A percentile compares a stretch with the other conserved stretches of the same genome.
These are phyloP conservation scores for Chloranthus sessilifolius DNA, from an alignment of 164 flowering plant genomes.

Conservation along the genomic window DNA sequence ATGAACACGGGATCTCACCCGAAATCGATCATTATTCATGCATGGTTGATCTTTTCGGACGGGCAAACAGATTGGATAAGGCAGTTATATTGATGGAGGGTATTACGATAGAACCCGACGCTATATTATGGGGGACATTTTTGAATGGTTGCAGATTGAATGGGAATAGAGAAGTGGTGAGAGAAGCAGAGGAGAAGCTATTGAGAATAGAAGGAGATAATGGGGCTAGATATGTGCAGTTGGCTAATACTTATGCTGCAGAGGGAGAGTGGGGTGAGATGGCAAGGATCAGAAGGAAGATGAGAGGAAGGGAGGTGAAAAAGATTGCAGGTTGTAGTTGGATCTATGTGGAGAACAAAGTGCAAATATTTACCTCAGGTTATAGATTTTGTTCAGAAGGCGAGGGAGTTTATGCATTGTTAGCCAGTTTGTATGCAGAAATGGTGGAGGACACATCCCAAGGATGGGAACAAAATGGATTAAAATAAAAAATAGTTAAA, in stretches of 20 bases:
- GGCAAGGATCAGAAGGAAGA: slow-evolving; percentile 68
- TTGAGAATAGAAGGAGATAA: slow-evolving; percentile 40
- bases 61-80: slow-evolving; percentile 51
- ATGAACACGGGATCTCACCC: slow-evolving; percentile 44
- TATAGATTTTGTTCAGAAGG: slow-evolving; percentile 41
- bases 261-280: slow-evolving; percentile 69
- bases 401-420: slow-evolving; percentile 43
- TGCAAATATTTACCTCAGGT: slow-evolving; percentile 54
- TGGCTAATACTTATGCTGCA: slow-evolving; percentile 82
- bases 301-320: slow-evolving; percentile 58
- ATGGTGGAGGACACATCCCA: slow-evolving; percentile 11
- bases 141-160: slow-evolving; percentile 59
- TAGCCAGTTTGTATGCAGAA: slow-evolving; percentile 37
- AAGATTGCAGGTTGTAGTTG: slow-evolving; percentile 83
- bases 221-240: slow-evolving; percentile 73
- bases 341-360: slow-evolving; percentile 45
- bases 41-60: slow-evolving; percentile 79
- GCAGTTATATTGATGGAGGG: slow-evolving; percentile 42
- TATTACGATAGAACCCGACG: slow-evolving; percentile 48
- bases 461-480: background rate
- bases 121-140: slow-evolving; percentile 53
- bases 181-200: slow-evolving; percentile 46
- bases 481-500: too few relatives aligned
- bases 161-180: slow-evolving; percentile 39
- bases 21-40: slow-evolving; percentile 80